Percentiles rank a stretch among this genome's conserved stretches.
Conservation (phyloP, 257 asterid genomes). For the Gentiana straminea region DNA sequence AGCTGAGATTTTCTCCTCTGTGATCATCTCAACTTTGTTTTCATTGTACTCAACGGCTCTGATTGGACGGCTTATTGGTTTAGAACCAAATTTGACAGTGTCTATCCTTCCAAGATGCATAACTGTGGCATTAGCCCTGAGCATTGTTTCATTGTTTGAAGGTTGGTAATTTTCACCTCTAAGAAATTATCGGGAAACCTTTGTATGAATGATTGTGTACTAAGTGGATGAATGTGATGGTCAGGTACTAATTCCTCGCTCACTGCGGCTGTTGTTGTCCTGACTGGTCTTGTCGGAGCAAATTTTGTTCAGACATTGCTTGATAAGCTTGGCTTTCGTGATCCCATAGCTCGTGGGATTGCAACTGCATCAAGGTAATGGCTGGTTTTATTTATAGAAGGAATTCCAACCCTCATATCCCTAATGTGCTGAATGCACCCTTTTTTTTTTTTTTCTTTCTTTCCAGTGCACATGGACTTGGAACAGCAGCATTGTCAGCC, state of each 20-base stretch:
- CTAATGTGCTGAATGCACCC: background rate
- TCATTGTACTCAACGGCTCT: conserved; percentile 90
- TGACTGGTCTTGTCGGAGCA: conserved; percentile 92
- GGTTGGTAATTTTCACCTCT: conserved; percentile 26
- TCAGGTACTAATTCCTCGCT: conserved; percentile 93
- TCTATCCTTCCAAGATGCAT: conserved; percentile 97
- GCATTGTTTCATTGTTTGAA: conserved; percentile 90
- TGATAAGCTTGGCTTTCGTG: conserved; percentile 73
- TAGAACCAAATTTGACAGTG: conserved; percentile 61
- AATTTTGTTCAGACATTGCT: conserved; percentile 81
- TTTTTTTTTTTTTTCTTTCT: background rate
- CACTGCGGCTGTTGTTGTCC: conserved; percentile 94
- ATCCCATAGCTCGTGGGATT: conserved; percentile 96
- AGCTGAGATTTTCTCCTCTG: conserved; percentile 89
- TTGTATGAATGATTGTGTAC: too few relatives aligned
- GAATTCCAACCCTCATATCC: too few relatives aligned
- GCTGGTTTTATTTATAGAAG: too few relatives aligned
- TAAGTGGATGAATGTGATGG: too few relatives aligned
- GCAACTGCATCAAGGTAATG: conserved; percentile 96
- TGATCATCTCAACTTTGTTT: conserved; percentile 63
- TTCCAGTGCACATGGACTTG: conserved; percentile 89
- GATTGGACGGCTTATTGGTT: conserved; percentile 63
- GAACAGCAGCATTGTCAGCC: conserved; percentile 97
- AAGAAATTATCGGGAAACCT: too few relatives aligned
- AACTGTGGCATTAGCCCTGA: conserved; percentile 97